phyloP scores from a whole-genome alignment of 73 alveolate genomes.

The Tetrahymena elliotti region DNA sequence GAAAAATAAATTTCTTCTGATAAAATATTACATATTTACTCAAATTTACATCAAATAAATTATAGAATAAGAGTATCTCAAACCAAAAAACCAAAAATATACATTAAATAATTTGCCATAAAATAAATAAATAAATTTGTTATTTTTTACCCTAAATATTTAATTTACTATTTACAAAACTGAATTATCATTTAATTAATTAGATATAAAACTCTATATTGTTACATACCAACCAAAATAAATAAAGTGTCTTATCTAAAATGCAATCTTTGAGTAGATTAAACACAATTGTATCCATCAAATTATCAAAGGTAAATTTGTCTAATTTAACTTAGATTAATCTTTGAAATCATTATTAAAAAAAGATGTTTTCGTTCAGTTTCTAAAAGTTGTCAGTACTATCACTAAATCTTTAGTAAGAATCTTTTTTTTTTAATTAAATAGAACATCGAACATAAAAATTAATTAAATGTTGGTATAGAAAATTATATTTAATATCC shows the following conservation, averaged over 20 bases:
- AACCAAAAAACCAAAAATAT: too few species aligned
- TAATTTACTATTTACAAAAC: background rate
- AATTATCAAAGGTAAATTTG: background rate
- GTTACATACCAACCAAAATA: background rate
- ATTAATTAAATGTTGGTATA: background rate
- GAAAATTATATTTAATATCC: background rate
- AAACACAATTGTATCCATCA: background rate
- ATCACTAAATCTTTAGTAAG: background rate
- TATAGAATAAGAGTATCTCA: too few species aligned
- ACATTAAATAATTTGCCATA: background rate
- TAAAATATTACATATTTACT: too few species aligned
- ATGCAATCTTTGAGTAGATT: background rate
- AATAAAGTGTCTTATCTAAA: background rate
- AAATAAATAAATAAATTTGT: background rate
- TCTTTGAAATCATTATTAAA: background rate
- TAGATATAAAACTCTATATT: too few species aligned
- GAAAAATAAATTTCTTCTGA: too few species aligned
- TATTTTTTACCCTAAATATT: background rate
- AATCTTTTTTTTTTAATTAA: background rate
- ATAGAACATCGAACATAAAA: too few species aligned
- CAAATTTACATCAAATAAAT: too few species aligned
- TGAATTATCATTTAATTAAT: too few species aligned
- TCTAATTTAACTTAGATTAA: too few species aligned
- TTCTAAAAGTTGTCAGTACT: background rate
- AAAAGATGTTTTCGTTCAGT: background rate